A percentile compares a stretch with the other conserved stretches of the same genome.
phyloP scores from a whole-genome alignment of 176 grass and related monocot species.

The Oryza brachyantha region DNA sequence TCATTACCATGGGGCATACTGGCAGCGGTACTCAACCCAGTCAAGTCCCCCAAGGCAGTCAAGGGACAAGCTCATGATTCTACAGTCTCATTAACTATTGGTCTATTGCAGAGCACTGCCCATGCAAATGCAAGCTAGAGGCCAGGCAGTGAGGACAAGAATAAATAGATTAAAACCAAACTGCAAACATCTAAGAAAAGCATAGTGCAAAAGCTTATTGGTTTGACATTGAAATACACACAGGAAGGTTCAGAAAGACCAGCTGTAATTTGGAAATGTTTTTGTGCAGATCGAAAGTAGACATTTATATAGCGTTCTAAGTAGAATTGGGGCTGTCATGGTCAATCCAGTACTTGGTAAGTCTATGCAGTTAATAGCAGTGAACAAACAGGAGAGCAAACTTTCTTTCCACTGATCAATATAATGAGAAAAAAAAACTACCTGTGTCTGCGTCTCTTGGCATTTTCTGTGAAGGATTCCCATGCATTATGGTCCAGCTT shows the following conservation, averaged over 20 bases:
- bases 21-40: constrained; percentile 24
- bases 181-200: not conserved
- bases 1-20: constrained; percentile 4
- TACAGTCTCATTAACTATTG: constrained; percentile 10
- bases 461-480: constrained; percentile 69
- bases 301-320: not conserved
- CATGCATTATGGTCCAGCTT: constrained; percentile 73
- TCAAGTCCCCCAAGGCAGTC: not conserved
- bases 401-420: constrained; percentile 19
- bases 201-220: not conserved
- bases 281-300: not conserved
- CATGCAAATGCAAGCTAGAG: not conserved
- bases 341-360: not conserved
- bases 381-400: not conserved
- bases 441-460: constrained; percentile 67
- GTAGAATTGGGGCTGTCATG: not conserved
- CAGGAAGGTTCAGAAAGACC: not conserved
- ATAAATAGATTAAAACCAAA: not conserved
- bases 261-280: not conserved
- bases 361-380: not conserved
- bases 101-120: constrained; percentile 10
- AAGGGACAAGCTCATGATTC: constrained; percentile 16
- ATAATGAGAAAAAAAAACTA: constrained; percentile 27
- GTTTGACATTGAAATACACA: not conserved
- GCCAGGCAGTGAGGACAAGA: not conserved